These are phyloP conservation scores for Ustilago trichophora DNA, from an alignment of 1,284 basidiomycete species.

Conservation along the genomic window DNA sequence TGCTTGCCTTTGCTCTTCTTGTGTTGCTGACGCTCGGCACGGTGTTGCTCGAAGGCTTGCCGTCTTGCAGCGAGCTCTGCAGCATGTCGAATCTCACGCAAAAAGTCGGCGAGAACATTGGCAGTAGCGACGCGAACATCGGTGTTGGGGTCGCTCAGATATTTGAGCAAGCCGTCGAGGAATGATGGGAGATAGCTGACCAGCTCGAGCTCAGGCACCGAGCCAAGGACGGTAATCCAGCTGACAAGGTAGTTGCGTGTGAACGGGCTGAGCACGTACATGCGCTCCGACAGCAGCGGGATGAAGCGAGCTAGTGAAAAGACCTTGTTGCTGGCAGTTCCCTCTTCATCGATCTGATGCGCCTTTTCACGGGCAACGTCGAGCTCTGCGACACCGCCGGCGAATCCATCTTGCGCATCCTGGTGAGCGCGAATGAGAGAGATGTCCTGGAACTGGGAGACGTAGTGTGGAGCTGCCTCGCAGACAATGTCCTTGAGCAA, in stretches of 20 bases:
- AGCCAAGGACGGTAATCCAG: constrained; percentile 95
- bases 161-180: constrained; percentile 86
- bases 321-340: constrained; percentile 67
- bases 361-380: constrained; percentile 63
- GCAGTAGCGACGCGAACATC: constrained; percentile 93
- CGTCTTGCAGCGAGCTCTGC: constrained; percentile 43
- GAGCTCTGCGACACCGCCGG: constrained; percentile 56
- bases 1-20: constrained; percentile 71
- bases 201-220: constrained; percentile 93
- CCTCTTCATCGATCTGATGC: constrained; percentile 40
- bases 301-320: constrained; percentile 96
- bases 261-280: constrained; percentile 94
- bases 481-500: constrained; percentile 97
- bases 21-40: constrained; percentile 25
- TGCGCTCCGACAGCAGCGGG: constrained; percentile 88
- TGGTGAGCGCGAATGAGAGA: constrained; percentile 71
- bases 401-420: constrained; percentile 65
- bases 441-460: constrained; percentile 82
- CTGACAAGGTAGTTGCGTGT: constrained; percentile 94
- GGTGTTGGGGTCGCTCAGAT: constrained; percentile 91
- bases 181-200: constrained; percentile 94
- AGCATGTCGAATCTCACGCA: constrained; percentile 75
- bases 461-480: constrained; percentile 93
- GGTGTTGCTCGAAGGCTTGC: constrained; percentile 30
- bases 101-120: constrained; percentile 87